phyloP scores from a whole-genome alignment of 2,329 filamentous ascomycete genomes.

The Trichoderma atroviride region DNA sequence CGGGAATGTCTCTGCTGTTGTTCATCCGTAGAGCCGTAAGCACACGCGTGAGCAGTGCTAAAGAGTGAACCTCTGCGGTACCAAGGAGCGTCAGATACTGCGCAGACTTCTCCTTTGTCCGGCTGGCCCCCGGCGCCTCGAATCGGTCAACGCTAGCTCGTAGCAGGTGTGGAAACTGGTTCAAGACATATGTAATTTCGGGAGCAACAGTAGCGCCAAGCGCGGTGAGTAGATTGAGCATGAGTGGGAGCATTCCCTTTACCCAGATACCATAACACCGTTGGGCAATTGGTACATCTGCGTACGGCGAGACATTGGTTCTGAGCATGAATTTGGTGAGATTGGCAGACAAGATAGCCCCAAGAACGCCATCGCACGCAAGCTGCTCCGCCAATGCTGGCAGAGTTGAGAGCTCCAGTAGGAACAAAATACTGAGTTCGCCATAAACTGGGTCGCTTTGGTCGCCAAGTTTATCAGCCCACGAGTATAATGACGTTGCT shows the following conservation, averaged over 20 bases:
- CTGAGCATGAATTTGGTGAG: slow-evolving; percentile 77
- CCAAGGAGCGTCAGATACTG: slow-evolving; percentile 73
- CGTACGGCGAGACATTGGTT: slow-evolving; percentile 73
- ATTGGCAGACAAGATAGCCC: slow-evolving; percentile 76
- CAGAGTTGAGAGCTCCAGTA: slow-evolving; percentile 83
- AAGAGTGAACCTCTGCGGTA: slow-evolving; percentile 75
- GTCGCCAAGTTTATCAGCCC: slow-evolving; percentile 81
- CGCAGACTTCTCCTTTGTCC: slow-evolving; percentile 52
- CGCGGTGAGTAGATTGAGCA: slow-evolving; percentile 82
- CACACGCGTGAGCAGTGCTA: slow-evolving; percentile 75
- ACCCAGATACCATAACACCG: slow-evolving; percentile 90
- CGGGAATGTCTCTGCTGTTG: slow-evolving; percentile 72
- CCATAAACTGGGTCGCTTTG: slow-evolving; percentile 88
- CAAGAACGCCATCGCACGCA: slow-evolving; percentile 81
- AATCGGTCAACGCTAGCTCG: slow-evolving; percentile 71
- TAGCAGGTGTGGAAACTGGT: slow-evolving; percentile 83
- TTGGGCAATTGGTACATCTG: slow-evolving; percentile 66
- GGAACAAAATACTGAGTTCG: slow-evolving; percentile 84
- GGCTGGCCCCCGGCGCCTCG: slow-evolving; percentile 60
- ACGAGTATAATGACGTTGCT: slow-evolving; percentile 86
- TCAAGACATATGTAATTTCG: slow-evolving; percentile 84
- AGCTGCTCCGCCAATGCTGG: slow-evolving; percentile 84
- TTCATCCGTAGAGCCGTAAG: slow-evolving; percentile 66
- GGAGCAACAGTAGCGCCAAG: slow-evolving; percentile 80
- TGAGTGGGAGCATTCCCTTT: slow-evolving; percentile 81